Evolutionary conservation across 225 moss, liverwort and hornwort species (phyloP).

Genomic region (Marchantia paleacea): DNA sequence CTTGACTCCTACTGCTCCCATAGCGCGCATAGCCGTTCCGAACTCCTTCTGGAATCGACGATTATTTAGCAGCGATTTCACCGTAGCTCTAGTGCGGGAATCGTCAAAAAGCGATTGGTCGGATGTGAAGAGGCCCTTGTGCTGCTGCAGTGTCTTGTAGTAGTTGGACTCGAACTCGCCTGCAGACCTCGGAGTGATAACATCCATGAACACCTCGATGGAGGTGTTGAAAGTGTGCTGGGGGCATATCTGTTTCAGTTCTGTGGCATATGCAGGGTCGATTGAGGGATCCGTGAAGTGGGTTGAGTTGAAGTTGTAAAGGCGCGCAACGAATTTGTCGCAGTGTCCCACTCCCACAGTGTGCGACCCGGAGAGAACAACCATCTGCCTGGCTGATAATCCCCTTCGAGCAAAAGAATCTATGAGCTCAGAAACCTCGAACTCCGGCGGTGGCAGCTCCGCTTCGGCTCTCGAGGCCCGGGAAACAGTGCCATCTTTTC

Average conservation of each 20-base stretch:
- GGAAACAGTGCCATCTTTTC: neutral
- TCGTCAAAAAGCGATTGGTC: constrained; percentile 7
- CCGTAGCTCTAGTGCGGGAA: neutral
- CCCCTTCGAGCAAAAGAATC: neutral
- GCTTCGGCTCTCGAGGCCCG: neutral
- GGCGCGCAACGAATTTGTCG: neutral
- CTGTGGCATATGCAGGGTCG: neutral
- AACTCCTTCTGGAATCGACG: neutral
- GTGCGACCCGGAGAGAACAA: constrained; percentile 2
- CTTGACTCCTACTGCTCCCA: constrained; percentile 9
- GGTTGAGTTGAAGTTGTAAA: neutral
- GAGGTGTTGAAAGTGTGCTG: neutral
- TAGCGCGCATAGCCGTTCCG: neutral
- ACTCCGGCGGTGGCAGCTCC: neutral
- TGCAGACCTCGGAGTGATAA: neutral
- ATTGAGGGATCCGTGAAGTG: neutral
- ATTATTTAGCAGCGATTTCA: neutral
- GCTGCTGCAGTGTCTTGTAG: neutral
- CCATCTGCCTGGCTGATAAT: neutral
- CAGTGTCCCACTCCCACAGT: neutral
- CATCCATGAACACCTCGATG: neutral
- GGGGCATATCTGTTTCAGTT: neutral
- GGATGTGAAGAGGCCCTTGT: constrained; percentile 11
- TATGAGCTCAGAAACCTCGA: neutral
- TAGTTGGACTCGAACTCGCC: constrained; percentile 1